Base-by-base conservation (phyloP, 2,329 filamentous ascomycete genomes). In the Trichoderma asperellum region DNA sequence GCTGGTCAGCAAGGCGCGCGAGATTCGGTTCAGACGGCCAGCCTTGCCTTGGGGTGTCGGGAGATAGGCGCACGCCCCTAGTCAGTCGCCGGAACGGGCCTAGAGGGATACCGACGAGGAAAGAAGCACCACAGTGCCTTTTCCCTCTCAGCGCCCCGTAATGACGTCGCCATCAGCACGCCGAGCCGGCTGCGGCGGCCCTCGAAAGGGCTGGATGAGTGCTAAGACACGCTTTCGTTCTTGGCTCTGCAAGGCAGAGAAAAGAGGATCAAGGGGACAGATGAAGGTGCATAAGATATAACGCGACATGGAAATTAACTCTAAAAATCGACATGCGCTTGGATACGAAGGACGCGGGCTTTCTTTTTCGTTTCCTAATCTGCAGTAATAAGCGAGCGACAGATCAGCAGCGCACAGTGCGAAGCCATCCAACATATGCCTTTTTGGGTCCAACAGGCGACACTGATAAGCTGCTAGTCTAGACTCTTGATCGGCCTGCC, bases 131-230 rank as follows among this genome's bases (percentile, higher is more conserved):
- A 64, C 47, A 29, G 47, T 64, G 61, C 34, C 29, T 40, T 27
- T 35, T 34, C 40, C 16, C 40, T 43, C 40, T 2, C 21, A 24
- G 35, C 24, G 40, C 56, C 58, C 67, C 67, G 67, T 70, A 57
- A 72, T 72, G 71, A 71, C 67, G 72, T 73, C 72, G 65, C 52
- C 55, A 52, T 43, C 57, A 61, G 49, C 58, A 71, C 63, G 72
- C 73, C 71, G 73, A 71, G 72, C 71, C 72, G 71, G 73, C 72
- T 71, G 70, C 72, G 69, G 70, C 71, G 73, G 73, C 67, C 67
- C 49, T 52, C 58, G 16, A 52, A 27, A 55, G 52, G 49, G n/a
- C 52, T 57, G 43, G 32, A 43, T 53, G 40, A 43, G 24, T 64
- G 61, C 61, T 43, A 35, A 64, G 61, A 64, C 61, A 55, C 49